Evolutionary conservation across 768 basidiomycete genomes (phyloP).

Genomic region (Albatrellus ellisii): DNA sequence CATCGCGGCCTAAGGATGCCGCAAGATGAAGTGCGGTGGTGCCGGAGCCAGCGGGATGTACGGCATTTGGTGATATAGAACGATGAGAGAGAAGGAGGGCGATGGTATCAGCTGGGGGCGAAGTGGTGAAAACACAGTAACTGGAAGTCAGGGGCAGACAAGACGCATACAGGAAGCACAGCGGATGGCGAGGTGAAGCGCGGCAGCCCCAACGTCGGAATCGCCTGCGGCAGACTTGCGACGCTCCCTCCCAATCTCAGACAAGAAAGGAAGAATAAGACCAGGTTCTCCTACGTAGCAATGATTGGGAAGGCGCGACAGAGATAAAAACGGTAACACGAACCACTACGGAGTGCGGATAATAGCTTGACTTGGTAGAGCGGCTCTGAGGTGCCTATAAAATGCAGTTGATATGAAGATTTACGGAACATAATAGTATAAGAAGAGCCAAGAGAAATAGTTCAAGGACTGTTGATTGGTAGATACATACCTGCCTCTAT

Average conservation of each 20-base stretch:
- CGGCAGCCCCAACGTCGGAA: slow-evolving; percentile 57
- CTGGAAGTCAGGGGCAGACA: not conserved
- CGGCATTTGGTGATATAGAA: slow-evolving; percentile 66
- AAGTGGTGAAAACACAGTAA: not conserved
- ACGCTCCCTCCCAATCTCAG: slow-evolving; percentile 58
- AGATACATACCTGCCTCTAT: not conserved
- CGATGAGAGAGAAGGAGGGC: slow-evolving; percentile 55
- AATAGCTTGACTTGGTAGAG: slow-evolving; percentile 30
- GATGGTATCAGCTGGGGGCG: slow-evolving; percentile 51
- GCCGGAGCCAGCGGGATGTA: slow-evolving; percentile 61
- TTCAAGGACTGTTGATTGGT: not conserved
- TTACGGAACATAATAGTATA: not conserved
- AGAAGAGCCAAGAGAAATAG: no score
- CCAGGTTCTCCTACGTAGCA: slow-evolving; percentile 50
- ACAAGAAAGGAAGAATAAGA: slow-evolving; percentile 69
- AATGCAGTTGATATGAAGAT: not conserved
- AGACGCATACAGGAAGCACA: slow-evolving; percentile 55
- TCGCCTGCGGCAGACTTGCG: slow-evolving; percentile 34
- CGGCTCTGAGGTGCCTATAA: slow-evolving; percentile 16
- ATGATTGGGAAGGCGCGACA: not conserved
- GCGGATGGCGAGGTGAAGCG: slow-evolving; percentile 71
- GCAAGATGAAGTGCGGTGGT: slow-evolving; percentile 63
- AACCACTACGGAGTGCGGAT: slow-evolving; percentile 28
- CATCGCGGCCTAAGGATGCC: slow-evolving; percentile 57
- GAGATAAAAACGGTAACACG: not conserved